Evolutionary conservation across 768 basidiomycete genomes (phyloP).

Genomic region (Lyophyllum atratum): DNA sequence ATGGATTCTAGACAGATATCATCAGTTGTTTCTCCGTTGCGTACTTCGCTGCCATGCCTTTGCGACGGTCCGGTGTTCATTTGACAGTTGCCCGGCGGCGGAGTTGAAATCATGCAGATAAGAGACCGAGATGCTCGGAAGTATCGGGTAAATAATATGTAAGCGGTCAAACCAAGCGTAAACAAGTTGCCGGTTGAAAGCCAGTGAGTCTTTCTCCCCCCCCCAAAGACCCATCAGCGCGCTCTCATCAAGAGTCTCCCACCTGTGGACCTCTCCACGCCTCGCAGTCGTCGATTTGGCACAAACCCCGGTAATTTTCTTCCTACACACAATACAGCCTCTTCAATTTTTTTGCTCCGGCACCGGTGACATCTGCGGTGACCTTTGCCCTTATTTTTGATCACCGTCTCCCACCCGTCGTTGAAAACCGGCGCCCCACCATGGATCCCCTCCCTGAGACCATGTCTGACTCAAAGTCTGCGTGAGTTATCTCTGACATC

Average conservation of each 20-base stretch:
- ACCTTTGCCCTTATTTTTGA: conserved; percentile 33
- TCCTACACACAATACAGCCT: conserved; percentile 4
- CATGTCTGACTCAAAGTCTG: conserved; percentile 33
- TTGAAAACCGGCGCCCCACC: conserved; percentile 35
- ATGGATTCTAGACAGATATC: too few species aligned
- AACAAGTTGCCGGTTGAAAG: conserved; percentile 34
- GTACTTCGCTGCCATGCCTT: too few species aligned
- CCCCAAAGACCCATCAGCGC: conserved; percentile 14
- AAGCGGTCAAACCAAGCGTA: conserved; percentile 33
- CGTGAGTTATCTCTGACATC: conserved; percentile 25
- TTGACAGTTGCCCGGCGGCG: too few species aligned
- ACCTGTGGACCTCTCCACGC: conserved; percentile 10
- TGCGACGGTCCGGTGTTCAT: too few species aligned
- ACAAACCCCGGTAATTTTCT: background rate
- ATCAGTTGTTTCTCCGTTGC: too few species aligned
- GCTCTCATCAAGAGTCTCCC: conserved; percentile 18
- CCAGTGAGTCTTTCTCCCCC: conserved; percentile 11
- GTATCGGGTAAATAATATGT: conserved; percentile 28
- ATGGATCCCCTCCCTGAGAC: conserved; percentile 43
- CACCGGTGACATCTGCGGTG: conserved; percentile 17
- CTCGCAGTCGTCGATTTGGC: conserved; percentile 6
- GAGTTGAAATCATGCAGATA: background rate
- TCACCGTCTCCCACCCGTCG: conserved; percentile 37
- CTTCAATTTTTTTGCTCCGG: conserved; percentile 3
- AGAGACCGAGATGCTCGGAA: conserved; percentile 24